Base-by-base conservation (phyloP, 2,329 filamentous ascomycete genomes). In the Fusarium bactridioides region DNA sequence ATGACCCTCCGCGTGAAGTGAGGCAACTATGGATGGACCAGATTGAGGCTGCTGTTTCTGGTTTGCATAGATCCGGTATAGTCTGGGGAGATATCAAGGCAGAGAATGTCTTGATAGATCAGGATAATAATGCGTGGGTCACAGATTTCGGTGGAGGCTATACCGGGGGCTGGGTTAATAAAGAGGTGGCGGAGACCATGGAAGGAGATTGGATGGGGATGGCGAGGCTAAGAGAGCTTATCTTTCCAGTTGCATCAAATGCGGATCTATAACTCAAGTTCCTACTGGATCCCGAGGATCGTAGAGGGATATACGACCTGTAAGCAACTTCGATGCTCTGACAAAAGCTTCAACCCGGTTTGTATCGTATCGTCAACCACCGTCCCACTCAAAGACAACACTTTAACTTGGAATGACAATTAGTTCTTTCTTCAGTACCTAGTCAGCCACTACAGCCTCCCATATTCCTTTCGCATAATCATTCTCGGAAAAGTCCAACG, bases 11-110 rank as follows among this genome's bases (percentile, higher is more conserved):
- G 15, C 10, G 0, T 18, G 41, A 11, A 11, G 15, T 73, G 15
- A 69, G 69, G 48, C 53, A 58, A 69, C 58, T 29, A 21, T 76
- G 74, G 75, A 50, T 55, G 44, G 12, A 1, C 15, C 68, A 68
- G 31, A 48, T 70, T 40, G 53, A 68, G n/a, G 25, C 47, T n/a
- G 18, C 61, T 6, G 25, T 70, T 10, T 16, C 40, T 13, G 37
- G 10, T 0, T 7, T 60, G 5, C 37, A 60, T 2, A 9, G 10
- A 0, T 25, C 13, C 0, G 58, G 29, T 0, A 33, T 65, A 2
- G 2, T 37, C 7, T 65, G 58, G 58, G 48, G 58, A 5, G 58
- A 65, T 10, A 29, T 37, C 1, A 65, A 65, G 7, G 33, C 35
- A 8, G 58, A 65, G 1, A 65, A 55, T 27, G 40, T 56, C 12